A percentile compares a stretch with the other conserved stretches of the same genome.
phyloP scores from a whole-genome alignment of 495 filamentous ascomycete genomes.

The Collariella sp. region DNA sequence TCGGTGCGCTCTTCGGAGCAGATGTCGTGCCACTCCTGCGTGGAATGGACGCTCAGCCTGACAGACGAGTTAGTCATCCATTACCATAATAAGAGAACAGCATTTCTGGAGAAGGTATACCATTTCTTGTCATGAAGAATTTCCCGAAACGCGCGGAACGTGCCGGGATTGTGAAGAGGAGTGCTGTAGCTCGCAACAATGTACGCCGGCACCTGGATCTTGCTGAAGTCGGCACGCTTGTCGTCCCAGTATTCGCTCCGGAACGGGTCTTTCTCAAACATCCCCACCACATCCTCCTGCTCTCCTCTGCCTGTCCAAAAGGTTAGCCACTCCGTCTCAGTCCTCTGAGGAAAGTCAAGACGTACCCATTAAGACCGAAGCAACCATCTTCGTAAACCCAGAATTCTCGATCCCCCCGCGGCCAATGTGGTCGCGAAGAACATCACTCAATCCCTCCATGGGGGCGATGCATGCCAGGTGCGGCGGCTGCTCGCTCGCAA shows the following conservation, averaged over 20 bases:
- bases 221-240: neutral
- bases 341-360: neutral
- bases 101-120: neutral
- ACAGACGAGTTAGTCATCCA: neutral
- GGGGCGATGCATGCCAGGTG: neutral
- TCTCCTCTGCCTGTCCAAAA: neutral
- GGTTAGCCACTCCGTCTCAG: neutral
- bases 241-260: neutral
- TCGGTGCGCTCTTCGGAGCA: neutral
- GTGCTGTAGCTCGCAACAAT: neutral
- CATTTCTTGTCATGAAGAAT: neutral
- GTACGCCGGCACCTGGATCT: neutral
- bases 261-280: neutral
- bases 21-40: neutral
- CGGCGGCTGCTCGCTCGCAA: neutral
- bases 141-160: neutral
- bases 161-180: neutral
- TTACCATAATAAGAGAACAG: neutral
- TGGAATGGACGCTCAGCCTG: neutral
- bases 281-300: neutral
- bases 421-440: neutral
- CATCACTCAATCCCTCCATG: neutral
- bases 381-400: neutral
- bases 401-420: neutral
- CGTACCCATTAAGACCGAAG: neutral